These are phyloP conservation scores for Fusarium abutilonis DNA, from an alignment of 2,329 filamentous ascomycete species.

Conservation along the genomic window DNA sequence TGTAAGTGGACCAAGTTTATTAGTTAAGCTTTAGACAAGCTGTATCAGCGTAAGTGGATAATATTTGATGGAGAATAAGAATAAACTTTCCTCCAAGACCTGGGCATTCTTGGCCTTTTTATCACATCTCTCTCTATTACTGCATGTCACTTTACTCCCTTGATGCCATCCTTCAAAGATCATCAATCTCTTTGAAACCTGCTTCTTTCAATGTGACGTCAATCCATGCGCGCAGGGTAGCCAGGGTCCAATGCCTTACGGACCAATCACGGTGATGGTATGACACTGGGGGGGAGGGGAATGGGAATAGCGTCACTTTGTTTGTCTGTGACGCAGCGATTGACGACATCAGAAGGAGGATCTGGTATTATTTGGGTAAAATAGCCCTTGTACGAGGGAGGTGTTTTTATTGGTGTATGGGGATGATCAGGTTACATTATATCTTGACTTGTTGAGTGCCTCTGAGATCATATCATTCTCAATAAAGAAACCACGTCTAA, in stretches of 20 bases:
- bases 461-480: slow-evolving; percentile 7
- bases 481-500: neutral
- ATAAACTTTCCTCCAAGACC: slow-evolving; percentile 23
- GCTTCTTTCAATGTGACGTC: slow-evolving; percentile 35
- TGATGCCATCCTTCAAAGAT: slow-evolving; percentile 4
- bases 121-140: neutral
- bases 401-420: slow-evolving; percentile 6
- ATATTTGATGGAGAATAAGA: slow-evolving; percentile 11
- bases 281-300: slow-evolving; percentile 19
- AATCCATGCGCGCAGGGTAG: slow-evolving; percentile 21
- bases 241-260: slow-evolving; percentile 11
- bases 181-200: slow-evolving; percentile 26
- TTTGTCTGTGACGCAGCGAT: slow-evolving; percentile 17
- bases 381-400: neutral
- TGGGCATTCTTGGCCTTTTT: slow-evolving; percentile 37
- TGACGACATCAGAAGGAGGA: slow-evolving; percentile 1
- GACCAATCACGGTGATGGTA: slow-evolving; percentile 23
- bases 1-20: neutral
- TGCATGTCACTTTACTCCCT: neutral
- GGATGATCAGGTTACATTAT: neutral
- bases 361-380: neutral
- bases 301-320: slow-evolving; percentile 16
- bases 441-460: neutral
- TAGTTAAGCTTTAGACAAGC: too few relatives aligned
- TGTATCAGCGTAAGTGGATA: neutral